Base-by-base conservation (phyloP, 2,329 filamentous ascomycete genomes). In the Arthrobotrys sinensis region DNA sequence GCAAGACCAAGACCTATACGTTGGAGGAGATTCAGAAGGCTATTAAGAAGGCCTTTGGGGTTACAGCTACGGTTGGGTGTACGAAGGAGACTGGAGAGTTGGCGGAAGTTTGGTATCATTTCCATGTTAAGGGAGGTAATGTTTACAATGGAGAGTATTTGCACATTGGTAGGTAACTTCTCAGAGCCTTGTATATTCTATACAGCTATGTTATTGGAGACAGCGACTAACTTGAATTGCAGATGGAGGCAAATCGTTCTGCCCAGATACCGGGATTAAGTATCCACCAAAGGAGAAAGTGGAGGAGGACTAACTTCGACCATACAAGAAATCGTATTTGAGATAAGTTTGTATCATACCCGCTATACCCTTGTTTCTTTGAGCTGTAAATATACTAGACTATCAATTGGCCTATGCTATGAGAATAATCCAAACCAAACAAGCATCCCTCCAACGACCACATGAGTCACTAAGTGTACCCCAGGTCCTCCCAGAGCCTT, bases 31-130 rank as follows among this genome's bases (percentile, higher is more conserved):
- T 77, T 12, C 66, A 77, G 36, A 32, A 80, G 76, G 88, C 73
- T 24, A 43, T 77, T 16, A 77, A 85, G 16, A 84, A 85, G 14
- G 86, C 87, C 7, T 86, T 87, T 79, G 89, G 89, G 3, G 87
- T 87, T 34, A 84, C 87, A 6, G 87, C 89, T 5, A 89, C 89
- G 5, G 86, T 92, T 19, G 86, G 89, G 16, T 92, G 91, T 76
- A 85, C 84, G 6, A 80, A 82, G 46, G 53, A 36, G 8, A 65
- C 45, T 5, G 82, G 83, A 34, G 83, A 85, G n/a, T 82, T 90
- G 3, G 86, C 86, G 34, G 87, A 90, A 82, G 85, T 89, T 10
- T 89, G 88, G 87, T 90, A 89, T 81, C 89, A 91, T 82, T 92
- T 89, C 86, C 89, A 91, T 77, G 85, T 88, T 36, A 84, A 86